A percentile compares a stretch with the other conserved stretches of the same genome.
phyloP scores from a whole-genome alignment of 1,284 basidiomycete species.

The Ustilago trichophora region DNA sequence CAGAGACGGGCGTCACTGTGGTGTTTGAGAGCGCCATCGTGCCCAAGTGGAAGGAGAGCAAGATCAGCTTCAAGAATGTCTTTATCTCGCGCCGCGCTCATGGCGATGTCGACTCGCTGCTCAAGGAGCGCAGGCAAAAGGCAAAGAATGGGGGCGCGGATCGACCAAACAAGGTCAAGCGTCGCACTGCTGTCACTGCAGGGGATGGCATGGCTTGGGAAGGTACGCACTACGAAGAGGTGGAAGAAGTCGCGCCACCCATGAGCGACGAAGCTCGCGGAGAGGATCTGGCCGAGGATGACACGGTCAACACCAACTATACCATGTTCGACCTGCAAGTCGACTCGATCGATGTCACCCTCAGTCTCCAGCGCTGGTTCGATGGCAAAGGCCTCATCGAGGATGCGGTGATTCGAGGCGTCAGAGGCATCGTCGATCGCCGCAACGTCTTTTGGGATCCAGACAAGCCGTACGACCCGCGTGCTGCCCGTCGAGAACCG shows the following conservation, averaged over 20 bases:
- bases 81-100: conserved; percentile 84
- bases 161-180: conserved; percentile 34
- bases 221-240: conserved; percentile 58
- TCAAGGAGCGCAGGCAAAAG: conserved; percentile 28
- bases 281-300: conserved; percentile 47
- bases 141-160: conserved; percentile 8
- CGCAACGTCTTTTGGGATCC: conserved; percentile 89
- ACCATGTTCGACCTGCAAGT: conserved; percentile 66
- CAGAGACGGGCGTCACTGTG: conserved; percentile 90
- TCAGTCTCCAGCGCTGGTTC: conserved; percentile 92
- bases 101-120: conserved; percentile 54
- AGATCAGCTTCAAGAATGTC: conserved; percentile 95
- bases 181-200: conserved; percentile 49
- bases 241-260: conserved; percentile 58
- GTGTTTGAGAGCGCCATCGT: conserved; percentile 98
- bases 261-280: conserved; percentile 52
- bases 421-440: conserved; percentile 91
- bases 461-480: conserved; percentile 79
- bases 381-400: conserved; percentile 93
- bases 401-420: conserved; percentile 89
- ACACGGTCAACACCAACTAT: conserved; percentile 61
- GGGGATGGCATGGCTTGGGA: conserved; percentile 63
- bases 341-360: conserved; percentile 92
- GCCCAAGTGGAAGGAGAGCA: conserved; percentile 94
- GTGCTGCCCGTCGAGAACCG: conserved; percentile 78